These are phyloP conservation scores for Chlorencoelia australis DNA, from an alignment of 2,329 filamentous ascomycete genomes.

Conservation along the genomic window DNA sequence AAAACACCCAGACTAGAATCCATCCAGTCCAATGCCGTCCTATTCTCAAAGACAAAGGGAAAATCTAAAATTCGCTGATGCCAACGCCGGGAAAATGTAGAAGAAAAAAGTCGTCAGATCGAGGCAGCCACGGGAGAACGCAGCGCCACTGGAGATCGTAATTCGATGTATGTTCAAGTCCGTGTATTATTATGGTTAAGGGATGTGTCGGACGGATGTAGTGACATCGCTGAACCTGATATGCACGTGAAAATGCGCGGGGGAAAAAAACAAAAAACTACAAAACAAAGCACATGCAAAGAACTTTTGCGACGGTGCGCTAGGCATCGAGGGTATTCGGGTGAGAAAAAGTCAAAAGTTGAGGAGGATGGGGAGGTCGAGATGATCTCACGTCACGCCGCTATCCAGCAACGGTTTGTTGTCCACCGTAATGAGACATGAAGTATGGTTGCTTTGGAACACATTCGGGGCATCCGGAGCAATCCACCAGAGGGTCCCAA, in stretches of 20 bases:
- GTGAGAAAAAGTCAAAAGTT: conserved; percentile 5
- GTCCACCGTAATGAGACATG: conserved; percentile 34
- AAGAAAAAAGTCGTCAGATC: conserved; percentile 28
- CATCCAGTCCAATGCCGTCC: conserved; percentile 27
- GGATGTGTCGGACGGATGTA: conserved; percentile 9
- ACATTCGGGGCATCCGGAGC: conserved; percentile 38
- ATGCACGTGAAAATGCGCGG: conserved; percentile 21
- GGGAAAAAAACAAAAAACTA: conserved; percentile 11
- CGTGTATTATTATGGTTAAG: conserved; percentile 19
- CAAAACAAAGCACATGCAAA: conserved; percentile 17
- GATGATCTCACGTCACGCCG: conserved; percentile 1
- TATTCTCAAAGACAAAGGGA: conserved; percentile 25
- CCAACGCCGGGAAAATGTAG: conserved; percentile 22
- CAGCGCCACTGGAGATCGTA: conserved; percentile 29
- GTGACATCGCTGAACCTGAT: conserved; percentile 23
- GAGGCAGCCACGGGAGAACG: conserved; percentile 26
- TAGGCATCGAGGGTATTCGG: conserved; percentile 19
- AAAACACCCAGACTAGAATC: conserved; percentile 26
- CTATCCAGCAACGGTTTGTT: conserved; percentile 37
- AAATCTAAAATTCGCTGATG: conserved; percentile 25
- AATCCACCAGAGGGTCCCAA: conserved; percentile 36
- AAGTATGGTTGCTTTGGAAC: conserved; percentile 36
- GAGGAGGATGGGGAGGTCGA: not conserved
- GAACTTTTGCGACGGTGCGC: conserved; percentile 24
- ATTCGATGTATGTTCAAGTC: conserved; percentile 15